phyloP scores from a whole-genome alignment of 73 alveolate species.

The Uronychia setigera region DNA sequence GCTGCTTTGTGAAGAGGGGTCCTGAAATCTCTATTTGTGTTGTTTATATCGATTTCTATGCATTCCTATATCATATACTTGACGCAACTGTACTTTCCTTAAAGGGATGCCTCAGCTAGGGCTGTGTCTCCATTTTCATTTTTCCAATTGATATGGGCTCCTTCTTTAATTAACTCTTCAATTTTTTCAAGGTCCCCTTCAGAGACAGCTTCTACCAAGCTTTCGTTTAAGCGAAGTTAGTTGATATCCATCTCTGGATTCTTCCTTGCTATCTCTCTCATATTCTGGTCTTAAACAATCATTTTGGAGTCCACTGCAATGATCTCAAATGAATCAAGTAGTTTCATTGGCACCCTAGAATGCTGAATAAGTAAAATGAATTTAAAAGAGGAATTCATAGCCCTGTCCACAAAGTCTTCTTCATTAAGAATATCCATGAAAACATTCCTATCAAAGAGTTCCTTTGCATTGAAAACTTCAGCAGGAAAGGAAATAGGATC shows the following conservation, averaged over 20 bases:
- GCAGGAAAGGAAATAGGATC: background rate
- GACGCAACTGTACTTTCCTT: constrained; percentile 5
- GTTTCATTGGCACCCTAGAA: background rate
- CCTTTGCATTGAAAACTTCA: background rate
- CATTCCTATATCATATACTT: background rate
- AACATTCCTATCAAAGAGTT: background rate
- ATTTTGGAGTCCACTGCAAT: background rate
- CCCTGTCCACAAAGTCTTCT: background rate
- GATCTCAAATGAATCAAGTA: background rate
- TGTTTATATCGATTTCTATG: constrained; percentile 7
- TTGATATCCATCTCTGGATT: background rate
- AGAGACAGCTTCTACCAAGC: constrained; percentile 24
- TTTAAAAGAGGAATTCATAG: background rate
- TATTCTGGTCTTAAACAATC: background rate
- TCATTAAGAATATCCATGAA: background rate
- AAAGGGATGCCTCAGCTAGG: constrained; percentile 28
- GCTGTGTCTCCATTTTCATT: constrained; percentile 15
- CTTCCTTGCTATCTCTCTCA: background rate
- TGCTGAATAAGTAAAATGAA: background rate
- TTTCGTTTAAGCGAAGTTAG: background rate
- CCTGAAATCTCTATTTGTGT: constrained; percentile 4
- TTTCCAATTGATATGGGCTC: constrained; percentile 8
- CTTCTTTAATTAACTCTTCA: background rate
- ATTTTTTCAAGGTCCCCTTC: constrained; percentile 12
- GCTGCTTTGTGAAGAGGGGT: constrained; percentile 52